Percentiles rank a stretch among this genome's conserved stretches.
Conservation (phyloP, 1,284 basidiomycete genomes). For the Malassezia arunalokei region DNA sequence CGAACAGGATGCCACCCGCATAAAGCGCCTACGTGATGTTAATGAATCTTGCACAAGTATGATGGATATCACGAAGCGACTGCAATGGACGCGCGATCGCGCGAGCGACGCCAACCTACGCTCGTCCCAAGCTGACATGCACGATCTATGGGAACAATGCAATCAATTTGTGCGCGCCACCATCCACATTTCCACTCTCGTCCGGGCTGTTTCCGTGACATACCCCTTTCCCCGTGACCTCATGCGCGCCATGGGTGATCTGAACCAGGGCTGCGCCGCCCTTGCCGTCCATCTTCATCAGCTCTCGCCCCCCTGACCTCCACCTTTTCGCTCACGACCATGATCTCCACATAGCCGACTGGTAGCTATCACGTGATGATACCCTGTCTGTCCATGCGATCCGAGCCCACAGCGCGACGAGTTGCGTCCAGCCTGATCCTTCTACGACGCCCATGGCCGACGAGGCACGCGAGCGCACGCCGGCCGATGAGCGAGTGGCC, state of each 20-base stretch:
- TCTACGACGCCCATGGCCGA: background rate
- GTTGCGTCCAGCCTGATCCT: no score
- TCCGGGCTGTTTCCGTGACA: slow-evolving; percentile 24
- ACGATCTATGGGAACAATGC: slow-evolving; percentile 27
- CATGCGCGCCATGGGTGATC: slow-evolving; percentile 24
- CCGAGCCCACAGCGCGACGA: no score
- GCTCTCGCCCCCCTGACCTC: slow-evolving; percentile 1
- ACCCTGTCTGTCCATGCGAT: background rate
- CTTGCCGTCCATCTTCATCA: slow-evolving; percentile 34
- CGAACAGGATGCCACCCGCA: background rate
- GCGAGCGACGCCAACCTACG: slow-evolving; percentile 3
- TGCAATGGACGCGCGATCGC: slow-evolving; percentile 1
- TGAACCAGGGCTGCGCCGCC: slow-evolving; percentile 30
- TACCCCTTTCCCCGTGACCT: slow-evolving; percentile 31
- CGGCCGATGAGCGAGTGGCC: slow-evolving; percentile 1
- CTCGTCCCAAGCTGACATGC: slow-evolving; percentile 7
- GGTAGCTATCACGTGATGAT: slow-evolving; percentile 6
- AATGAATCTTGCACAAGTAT: slow-evolving; percentile 5
- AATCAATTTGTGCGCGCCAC: slow-evolving; percentile 33
- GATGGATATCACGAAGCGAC: slow-evolving; percentile 14
- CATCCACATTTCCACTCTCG: slow-evolving; percentile 30
- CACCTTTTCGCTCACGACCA: no score
- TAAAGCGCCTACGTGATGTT: slow-evolving; percentile 9
- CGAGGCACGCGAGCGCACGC: background rate
- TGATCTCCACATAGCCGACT: background rate